These are phyloP conservation scores for Mycena citricolor DNA, from an alignment of 1,284 basidiomycete species.

Conservation along the genomic window DNA sequence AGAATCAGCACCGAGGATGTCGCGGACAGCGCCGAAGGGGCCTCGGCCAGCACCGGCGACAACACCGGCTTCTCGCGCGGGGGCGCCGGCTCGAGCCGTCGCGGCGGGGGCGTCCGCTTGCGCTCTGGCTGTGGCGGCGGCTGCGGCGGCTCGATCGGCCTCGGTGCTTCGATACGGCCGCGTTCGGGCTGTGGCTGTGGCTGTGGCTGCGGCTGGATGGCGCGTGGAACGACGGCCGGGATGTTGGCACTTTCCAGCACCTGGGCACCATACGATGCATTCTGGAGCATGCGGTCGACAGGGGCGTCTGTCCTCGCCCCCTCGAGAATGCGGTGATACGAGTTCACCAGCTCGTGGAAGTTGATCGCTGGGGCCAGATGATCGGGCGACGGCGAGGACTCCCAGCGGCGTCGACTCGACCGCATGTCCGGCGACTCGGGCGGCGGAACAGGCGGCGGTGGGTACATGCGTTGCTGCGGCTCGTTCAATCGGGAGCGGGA, in stretches of 20 bases:
- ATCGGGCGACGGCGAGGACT: too few species aligned
- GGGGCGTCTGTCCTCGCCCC: constrained; percentile 15
- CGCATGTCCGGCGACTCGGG: constrained; percentile 12
- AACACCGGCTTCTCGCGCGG: too few species aligned
- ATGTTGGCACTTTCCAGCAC: constrained; percentile 44
- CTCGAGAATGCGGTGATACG: constrained; percentile 21
- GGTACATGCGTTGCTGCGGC: constrained; percentile 11
- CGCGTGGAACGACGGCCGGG: constrained; percentile 10
- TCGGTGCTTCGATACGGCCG: constrained; percentile 15
- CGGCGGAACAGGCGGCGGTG: constrained; percentile 11
- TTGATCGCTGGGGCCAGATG: constrained; percentile 14
- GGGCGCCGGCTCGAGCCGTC: too few species aligned
- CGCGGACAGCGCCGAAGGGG: too few species aligned
- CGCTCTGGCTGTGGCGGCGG: not conserved
- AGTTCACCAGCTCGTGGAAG: constrained; percentile 19
- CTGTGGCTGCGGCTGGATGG: constrained; percentile 5
- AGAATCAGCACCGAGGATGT: too few species aligned
- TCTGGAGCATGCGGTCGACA: constrained; percentile 42
- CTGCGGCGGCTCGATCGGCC: constrained; percentile 4
- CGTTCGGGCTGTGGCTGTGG: constrained; percentile 2
- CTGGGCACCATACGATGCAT: constrained; percentile 50
- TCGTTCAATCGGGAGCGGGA: constrained; percentile 15
- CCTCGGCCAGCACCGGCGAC: too few species aligned
- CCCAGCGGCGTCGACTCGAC: too few species aligned
- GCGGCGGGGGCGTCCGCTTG: not conserved